Evolutionary conservation across 345 rosid genomes (phyloP).

Genomic region (Carallia pectinifolia): DNA sequence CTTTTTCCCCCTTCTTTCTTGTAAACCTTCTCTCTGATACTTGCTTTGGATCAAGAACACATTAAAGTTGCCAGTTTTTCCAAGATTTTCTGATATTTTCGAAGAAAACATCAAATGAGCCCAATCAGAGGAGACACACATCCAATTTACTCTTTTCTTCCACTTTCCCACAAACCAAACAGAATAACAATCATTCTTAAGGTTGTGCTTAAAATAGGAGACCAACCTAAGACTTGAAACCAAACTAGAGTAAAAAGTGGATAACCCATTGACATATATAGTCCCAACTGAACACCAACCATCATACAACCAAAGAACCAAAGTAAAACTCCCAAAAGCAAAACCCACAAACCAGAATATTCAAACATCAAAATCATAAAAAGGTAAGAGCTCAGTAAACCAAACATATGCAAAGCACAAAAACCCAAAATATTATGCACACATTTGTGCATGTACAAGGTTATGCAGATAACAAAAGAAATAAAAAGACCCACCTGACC

Average conservation of each 20-base stretch:
- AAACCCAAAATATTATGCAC: neutral
- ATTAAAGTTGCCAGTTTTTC: too few relatives aligned
- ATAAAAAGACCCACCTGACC: slow-evolving; percentile 18
- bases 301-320: slow-evolving; percentile 8
- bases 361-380: neutral
- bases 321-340: slow-evolving; percentile 28
- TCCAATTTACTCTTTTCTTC: neutral
- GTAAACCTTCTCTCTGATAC: too few relatives aligned
- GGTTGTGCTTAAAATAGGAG: slow-evolving; percentile 6
- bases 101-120: neutral
- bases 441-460: neutral
- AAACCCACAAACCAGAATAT: neutral
- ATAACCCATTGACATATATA: slow-evolving; percentile 13
- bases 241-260: slow-evolving; percentile 17
- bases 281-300: slow-evolving; percentile 10
- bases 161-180: slow-evolving; percentile 10
- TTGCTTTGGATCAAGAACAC: too few relatives aligned
- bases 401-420: neutral
- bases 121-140: neutral
- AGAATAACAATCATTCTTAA: neutral
- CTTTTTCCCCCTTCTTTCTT: too few relatives aligned
- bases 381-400: neutral
- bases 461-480: slow-evolving; percentile 2
- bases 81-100: neutral
- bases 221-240: slow-evolving; percentile 5